phyloP scores from a whole-genome alignment of 2,329 filamentous ascomycete genomes.

The Exophiala sp. region DNA sequence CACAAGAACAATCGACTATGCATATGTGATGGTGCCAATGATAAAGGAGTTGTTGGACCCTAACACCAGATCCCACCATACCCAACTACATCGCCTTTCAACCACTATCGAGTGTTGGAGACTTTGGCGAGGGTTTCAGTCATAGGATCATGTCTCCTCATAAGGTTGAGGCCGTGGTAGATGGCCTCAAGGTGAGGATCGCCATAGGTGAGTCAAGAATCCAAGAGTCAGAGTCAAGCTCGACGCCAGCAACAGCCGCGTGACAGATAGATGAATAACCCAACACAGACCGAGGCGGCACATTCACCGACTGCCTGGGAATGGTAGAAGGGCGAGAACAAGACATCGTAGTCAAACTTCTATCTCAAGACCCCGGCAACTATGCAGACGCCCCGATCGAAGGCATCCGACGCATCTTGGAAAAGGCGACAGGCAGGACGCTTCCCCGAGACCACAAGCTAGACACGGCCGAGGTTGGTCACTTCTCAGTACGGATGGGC shows the following conservation, averaged over 20 bases:
- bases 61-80: too few species aligned
- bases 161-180: slow-evolving; percentile 2
- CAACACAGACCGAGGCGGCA: slow-evolving; percentile 34
- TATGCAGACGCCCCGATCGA: slow-evolving; percentile 58
- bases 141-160: slow-evolving; percentile 10
- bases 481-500: slow-evolving; percentile 68
- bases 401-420: slow-evolving; percentile 44
- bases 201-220: slow-evolving; percentile 2
- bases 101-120: too few species aligned
- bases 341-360: slow-evolving; percentile 38
- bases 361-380: slow-evolving; percentile 37
- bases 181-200: slow-evolving; percentile 7
- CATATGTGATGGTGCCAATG: too few species aligned
- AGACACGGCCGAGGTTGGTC: slow-evolving; percentile 32
- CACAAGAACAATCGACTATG: too few species aligned
- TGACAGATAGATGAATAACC: neutral
- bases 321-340: slow-evolving; percentile 3
- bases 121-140: too few species aligned
- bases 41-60: too few species aligned
- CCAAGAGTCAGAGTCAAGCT: neutral
- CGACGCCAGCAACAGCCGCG: neutral
- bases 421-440: slow-evolving; percentile 35
- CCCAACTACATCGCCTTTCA: neutral
- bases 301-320: slow-evolving; percentile 47
- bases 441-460: slow-evolving; percentile 32